These are phyloP conservation scores for Polygonum maritimum DNA, from an alignment of 148 eudicot species.

Conservation along the genomic window DNA sequence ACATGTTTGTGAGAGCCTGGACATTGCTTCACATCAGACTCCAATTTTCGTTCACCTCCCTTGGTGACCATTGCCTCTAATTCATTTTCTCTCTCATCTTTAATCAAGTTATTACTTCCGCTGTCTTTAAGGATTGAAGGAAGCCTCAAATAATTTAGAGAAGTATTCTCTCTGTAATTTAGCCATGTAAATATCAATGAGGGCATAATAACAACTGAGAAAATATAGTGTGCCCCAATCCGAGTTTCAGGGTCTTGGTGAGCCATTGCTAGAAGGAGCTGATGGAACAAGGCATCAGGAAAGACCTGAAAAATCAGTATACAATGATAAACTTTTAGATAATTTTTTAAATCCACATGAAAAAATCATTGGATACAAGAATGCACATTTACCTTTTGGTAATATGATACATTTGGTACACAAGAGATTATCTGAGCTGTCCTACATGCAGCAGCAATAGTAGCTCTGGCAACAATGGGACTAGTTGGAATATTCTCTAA, in stretches of 20 bases:
- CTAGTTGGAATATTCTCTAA: constrained; percentile 58
- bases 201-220: constrained; percentile 71
- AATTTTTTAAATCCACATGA: background rate
- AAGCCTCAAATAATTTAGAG: constrained; percentile 12
- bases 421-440: constrained; percentile 55
- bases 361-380: constrained; percentile 6
- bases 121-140: constrained; percentile 15
- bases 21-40: constrained; percentile 21
- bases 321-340: constrained; percentile 14
- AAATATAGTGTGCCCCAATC: constrained; percentile 49
- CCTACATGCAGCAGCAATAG: constrained; percentile 50
- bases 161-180: constrained; percentile 21
- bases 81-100: constrained; percentile 30
- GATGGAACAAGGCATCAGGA: constrained; percentile 87
- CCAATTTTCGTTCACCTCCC: constrained; percentile 23
- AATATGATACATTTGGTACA: constrained; percentile 54
- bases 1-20: constrained; percentile 17
- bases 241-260: constrained; percentile 83
- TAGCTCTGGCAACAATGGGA: constrained; percentile 46
- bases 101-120: constrained; percentile 28
- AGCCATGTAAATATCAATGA: constrained; percentile 45
- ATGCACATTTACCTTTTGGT: constrained; percentile 46
- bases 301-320: constrained; percentile 39
- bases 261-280: constrained; percentile 70
- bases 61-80: constrained; percentile 12